A percentile compares a stretch with the other conserved stretches of the same genome.
Conservation (phyloP, 352 stramenopile genomes). For the Thalassiosira livingstoniorum region DNA sequence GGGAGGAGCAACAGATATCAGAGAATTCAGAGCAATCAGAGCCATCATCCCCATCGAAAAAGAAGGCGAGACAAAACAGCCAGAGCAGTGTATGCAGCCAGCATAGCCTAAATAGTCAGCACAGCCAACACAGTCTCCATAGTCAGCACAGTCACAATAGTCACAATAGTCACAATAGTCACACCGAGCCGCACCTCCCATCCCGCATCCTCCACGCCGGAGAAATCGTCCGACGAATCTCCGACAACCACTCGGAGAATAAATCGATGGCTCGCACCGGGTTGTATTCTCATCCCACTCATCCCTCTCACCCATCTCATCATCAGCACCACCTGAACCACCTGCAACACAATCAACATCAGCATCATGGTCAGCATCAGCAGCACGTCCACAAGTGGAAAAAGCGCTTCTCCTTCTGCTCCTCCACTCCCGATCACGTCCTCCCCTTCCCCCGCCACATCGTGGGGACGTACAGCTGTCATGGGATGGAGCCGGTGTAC, state of each 20-base stretch:
- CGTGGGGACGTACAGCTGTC: conserved; percentile 87
- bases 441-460: conserved; percentile 80
- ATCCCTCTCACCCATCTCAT: neutral
- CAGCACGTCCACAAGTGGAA: conserved; percentile 21
- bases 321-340: neutral
- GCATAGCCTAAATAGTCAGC: neutral
- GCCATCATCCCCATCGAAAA: neutral
- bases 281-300: conserved; percentile 1
- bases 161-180: neutral
- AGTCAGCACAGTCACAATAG: too few species aligned
- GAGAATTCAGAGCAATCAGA: neutral
- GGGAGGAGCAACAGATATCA: too few species aligned
- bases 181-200: conserved; percentile 1
- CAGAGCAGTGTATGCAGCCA: neutral
- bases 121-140: neutral
- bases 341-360: conserved; percentile 7
- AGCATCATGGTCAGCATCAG: neutral
- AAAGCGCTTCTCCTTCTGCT: conserved; percentile 46
- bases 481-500: conserved; percentile 88
- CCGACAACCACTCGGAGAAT: neutral
- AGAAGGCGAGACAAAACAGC: neutral
- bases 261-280: neutral
- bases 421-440: conserved; percentile 17
- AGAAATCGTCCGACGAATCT: conserved; percentile 39
- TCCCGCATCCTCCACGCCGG: conserved; percentile 43